Evolutionary conservation across 768 basidiomycete species (phyloP).

Genomic region (Cystofilobasidium macerans): DNA sequence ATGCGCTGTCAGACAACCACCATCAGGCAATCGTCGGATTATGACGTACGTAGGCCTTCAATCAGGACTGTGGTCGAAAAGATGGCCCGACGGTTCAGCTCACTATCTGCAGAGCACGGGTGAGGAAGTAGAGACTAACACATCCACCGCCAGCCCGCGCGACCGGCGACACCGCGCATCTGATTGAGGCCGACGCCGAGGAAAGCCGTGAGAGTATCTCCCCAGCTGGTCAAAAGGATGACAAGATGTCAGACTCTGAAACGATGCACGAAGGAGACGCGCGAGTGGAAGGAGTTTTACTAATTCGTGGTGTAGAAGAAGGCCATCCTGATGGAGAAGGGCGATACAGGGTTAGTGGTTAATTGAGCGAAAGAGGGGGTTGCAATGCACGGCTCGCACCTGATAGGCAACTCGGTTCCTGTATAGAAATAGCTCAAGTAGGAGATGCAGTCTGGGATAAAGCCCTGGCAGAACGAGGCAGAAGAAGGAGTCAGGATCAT

Average conservation of each 20-base stretch:
- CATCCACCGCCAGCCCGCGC: conserved; percentile 42
- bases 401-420: too few relatives aligned
- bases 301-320: conserved; percentile 42
- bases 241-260: background rate
- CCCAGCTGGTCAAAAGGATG: too few relatives aligned
- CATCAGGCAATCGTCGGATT: conserved; percentile 12
- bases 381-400: too few relatives aligned
- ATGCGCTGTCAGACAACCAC: background rate
- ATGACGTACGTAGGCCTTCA: conserved; percentile 39
- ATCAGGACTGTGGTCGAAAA: conserved; percentile 41
- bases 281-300: background rate
- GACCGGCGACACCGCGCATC: conserved; percentile 47
- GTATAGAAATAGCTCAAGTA: too few relatives aligned
- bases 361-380: too few relatives aligned
- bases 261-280: background rate
- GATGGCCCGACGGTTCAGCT: conserved; percentile 33
- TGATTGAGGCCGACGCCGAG: conserved; percentile 29
- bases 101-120: too few relatives aligned
- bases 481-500: too few relatives aligned
- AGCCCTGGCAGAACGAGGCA: too few relatives aligned
- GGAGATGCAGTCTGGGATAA: too few relatives aligned
- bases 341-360: too few relatives aligned
- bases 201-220: conserved; percentile 22
- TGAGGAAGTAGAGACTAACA: too few relatives aligned
- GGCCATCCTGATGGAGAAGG: conserved; percentile 41